Conservation (phyloP, 2,329 filamentous ascomycete genomes). For the Talaromyces verruculosus region DNA sequence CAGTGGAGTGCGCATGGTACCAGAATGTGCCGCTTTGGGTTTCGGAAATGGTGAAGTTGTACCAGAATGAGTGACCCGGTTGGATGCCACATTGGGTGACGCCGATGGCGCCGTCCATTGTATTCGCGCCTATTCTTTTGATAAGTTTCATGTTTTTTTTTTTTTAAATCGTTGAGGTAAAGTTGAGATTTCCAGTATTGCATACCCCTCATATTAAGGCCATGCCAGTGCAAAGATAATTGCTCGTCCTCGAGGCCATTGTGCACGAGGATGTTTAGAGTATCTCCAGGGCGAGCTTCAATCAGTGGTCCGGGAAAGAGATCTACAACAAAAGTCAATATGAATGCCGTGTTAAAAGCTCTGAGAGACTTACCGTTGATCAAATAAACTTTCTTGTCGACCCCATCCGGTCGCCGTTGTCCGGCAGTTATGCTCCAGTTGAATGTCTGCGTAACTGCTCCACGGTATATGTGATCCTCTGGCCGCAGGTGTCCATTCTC, state of each 20-base stretch:
- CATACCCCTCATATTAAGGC: conserved; percentile 40
- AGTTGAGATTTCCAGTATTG: no score
- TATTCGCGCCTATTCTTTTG: conserved; percentile 23
- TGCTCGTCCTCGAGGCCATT: conserved; percentile 44
- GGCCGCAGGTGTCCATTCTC: conserved; percentile 39
- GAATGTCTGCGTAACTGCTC: conserved; percentile 34
- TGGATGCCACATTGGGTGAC: conserved; percentile 68
- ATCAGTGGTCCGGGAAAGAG: conserved; percentile 53
- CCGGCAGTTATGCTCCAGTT: conserved; percentile 46
- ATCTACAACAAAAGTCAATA: conserved; percentile 26
- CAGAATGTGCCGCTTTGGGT: conserved; percentile 50
- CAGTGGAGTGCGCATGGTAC: conserved; percentile 50
- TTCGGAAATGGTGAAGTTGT: conserved; percentile 42
- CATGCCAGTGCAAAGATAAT: conserved; percentile 51
- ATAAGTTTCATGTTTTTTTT: no score
- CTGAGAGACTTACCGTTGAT: conserved; percentile 45
- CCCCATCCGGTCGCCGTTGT: conserved; percentile 50
- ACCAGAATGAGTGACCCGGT: conserved; percentile 54
- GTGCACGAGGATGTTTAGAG: conserved; percentile 43
- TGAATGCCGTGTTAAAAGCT: background rate
- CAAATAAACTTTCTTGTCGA: conserved; percentile 51
- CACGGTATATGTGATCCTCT: conserved; percentile 43
- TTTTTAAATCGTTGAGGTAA: no score
- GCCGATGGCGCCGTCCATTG: conserved; percentile 49
- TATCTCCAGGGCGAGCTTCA: conserved; percentile 51